Base-by-base conservation (phyloP, 2,329 filamentous ascomycete species). In the Fusarium sp. region DNA sequence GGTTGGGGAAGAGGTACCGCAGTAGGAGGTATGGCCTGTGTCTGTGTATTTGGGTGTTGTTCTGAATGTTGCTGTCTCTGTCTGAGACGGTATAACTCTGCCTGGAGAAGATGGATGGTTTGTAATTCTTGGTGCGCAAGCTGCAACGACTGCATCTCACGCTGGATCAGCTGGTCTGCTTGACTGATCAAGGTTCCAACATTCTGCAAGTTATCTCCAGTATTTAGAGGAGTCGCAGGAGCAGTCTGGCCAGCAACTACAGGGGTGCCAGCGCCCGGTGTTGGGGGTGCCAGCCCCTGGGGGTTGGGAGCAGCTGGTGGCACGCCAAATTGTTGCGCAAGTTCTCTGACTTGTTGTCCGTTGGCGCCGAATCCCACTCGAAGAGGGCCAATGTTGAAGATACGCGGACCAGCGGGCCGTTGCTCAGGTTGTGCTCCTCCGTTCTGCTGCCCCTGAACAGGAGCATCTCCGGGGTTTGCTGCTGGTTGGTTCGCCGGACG, bases 281-380 rank as follows among this genome's bases (percentile, higher is more conserved):
- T 67, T 22, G 73, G 74, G 31, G 66, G 74, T 31, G 57, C 71
- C 45, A 71, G 57, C 5, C 73, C 77, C 54, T 78, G 77, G 51
- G 78, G 77, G 36, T 79, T 77, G 24, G 74, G 68, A 45, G 66
- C 76, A 18, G 73, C 77, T 44, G 79, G 80, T 10, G 83, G 84
- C 26, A 86, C 77, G 33, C 89, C 90, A 75, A 93, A 85, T 69
- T 90, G 89, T 68, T 91, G 89, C 10, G 90, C 91, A 74, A 94
- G 84, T 72, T 94, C 91, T 63, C 90, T 88, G 39, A 94, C 87
- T 66, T 94, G 89, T 26, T 87, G 84, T 81, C 82, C 91, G 81
- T 82, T 92, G 85, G 93, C 91, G n/a, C 92, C 93, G 76, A 96
- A 93, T 1, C 92, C 93, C 28, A 96, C 84, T 35, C 93, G 87